Evolutionary conservation across 2,329 filamentous ascomycete genomes (phyloP).

Genomic region (Cordyceps militaris): DNA sequence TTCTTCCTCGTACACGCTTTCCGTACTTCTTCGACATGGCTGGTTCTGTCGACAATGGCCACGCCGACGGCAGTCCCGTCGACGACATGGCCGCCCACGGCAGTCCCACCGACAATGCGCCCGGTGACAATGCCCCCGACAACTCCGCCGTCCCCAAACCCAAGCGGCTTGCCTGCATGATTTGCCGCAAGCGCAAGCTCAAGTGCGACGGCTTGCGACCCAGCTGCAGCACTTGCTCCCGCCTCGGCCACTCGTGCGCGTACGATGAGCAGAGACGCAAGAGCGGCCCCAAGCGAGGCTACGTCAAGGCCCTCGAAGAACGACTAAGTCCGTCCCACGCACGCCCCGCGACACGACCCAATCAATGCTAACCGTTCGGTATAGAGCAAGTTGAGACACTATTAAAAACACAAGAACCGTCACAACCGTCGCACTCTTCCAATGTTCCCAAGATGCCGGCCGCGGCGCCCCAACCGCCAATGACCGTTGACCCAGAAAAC

Average conservation of each 20-base stretch:
- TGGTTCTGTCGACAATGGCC: constrained; percentile 28
- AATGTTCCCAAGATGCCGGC: constrained; percentile 1
- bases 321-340: constrained; percentile 62
- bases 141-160: constrained; percentile 61
- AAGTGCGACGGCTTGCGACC: constrained; percentile 81
- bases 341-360: neutral
- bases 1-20: neutral
- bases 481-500: constrained; percentile 40
- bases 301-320: constrained; percentile 90
- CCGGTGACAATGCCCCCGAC: constrained; percentile 37
- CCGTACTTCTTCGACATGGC: constrained; percentile 22
- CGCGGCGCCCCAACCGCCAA: constrained; percentile 23
- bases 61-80: constrained; percentile 26
- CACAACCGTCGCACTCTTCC: constrained; percentile 14
- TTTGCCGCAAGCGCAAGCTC: constrained; percentile 87
- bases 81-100: constrained; percentile 11
- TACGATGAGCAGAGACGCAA: constrained; percentile 92
- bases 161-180: constrained; percentile 92
- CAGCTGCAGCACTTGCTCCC: constrained; percentile 79
- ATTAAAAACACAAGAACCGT: constrained; percentile 68
- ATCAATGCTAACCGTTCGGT: constrained; percentile 14
- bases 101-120: constrained; percentile 27
- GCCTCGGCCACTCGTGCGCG: constrained; percentile 79
- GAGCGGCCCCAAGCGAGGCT: constrained; percentile 89
- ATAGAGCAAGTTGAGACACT: constrained; percentile 88